These are phyloP conservation scores for Hapsidospora chrysogenum DNA, from an alignment of 495 filamentous ascomycete genomes.

Conservation along the genomic window DNA sequence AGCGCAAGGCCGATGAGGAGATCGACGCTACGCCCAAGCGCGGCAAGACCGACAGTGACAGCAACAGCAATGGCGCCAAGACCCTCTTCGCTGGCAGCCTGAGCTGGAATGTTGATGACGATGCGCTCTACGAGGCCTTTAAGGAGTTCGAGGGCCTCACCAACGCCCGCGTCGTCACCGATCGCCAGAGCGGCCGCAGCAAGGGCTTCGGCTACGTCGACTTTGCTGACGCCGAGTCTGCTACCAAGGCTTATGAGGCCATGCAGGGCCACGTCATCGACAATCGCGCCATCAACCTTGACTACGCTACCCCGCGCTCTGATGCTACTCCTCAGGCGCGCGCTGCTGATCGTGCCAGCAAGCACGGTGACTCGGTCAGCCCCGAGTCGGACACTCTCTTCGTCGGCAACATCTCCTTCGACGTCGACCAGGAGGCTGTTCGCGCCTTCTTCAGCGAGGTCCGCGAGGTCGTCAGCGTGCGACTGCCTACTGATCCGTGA, in stretches of 20 bases:
- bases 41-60: slow-evolving; percentile 46
- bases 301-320: slow-evolving; percentile 63
- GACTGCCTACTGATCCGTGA: slow-evolving; percentile 74
- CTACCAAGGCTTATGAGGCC: slow-evolving; percentile 58
- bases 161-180: slow-evolving; percentile 65
- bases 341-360: slow-evolving; percentile 48
- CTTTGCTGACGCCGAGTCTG: slow-evolving; percentile 51
- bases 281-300: slow-evolving; percentile 73
- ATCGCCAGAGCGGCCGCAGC: slow-evolving; percentile 67
- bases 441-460: slow-evolving; percentile 57
- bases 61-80: slow-evolving; percentile 34
- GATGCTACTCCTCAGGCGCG: slow-evolving; percentile 26
- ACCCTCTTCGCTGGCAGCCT: slow-evolving; percentile 84
- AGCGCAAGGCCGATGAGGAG: slow-evolving; percentile 74
- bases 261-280: slow-evolving; percentile 74
- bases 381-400: slow-evolving; percentile 78
- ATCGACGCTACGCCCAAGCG: slow-evolving; percentile 52
- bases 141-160: slow-evolving; percentile 63
- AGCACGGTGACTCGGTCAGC: slow-evolving; percentile 61
- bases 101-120: slow-evolving; percentile 89
- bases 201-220: slow-evolving; percentile 97
- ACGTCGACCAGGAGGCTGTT: slow-evolving; percentile 60
- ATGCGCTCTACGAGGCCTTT: slow-evolving; percentile 77
- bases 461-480: slow-evolving; percentile 55
- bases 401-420: slow-evolving; percentile 83